Evolutionary conservation across 441 rosid genomes (phyloP), one percentile per base, ranked within the genome.

Genomic region (Adansonia grandidieri): DNA sequence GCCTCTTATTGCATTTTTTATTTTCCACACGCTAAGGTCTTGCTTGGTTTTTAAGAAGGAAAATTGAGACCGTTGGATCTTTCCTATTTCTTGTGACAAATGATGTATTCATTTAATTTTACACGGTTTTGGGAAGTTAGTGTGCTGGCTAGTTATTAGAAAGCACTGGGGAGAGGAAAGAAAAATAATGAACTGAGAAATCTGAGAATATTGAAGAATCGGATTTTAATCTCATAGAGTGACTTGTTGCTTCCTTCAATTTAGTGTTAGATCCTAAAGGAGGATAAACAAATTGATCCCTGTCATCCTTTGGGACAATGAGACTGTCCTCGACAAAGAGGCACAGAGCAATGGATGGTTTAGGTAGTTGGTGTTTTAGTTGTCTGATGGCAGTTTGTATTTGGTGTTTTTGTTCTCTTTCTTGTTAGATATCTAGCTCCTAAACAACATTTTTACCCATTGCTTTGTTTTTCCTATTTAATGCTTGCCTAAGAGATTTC

Each of bases 91-190:
- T n/a, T 53, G 24, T 71, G n/a, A 9, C 4, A 32, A 32, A 53
- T 40, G 48, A 1, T 71, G 22, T 71, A 17, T 53, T 71, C 15
- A n/a, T 71, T 24, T 71, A 4, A 14, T n/a, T 71, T 67, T 53
- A 8, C 62, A 45, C 11, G 7, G 60, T 50, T 22, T 70, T 44
- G 51, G 53, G 73, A 68, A 28, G 56, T 37, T 28, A 53, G 3
- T n/a, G 1, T 8, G 14, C 62, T 28, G 45, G 44, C n/a, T 67
- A 54, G 37, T 1, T 60, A 5, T 19, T 58, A 5, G 14, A 58
- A 17, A 42, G 37, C 17, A 24, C 42, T 62, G 4, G 17, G 40
- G 11, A 19, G 20, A 8, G 62, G 5, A 57, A 19, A 57, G 11
- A 19, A 57, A 7, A 8, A 2, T 11, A 19, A 57, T 19, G 8